Conservation (phyloP, 108 stramenopile genomes). For the Cylindrotheca fusiformis region DNA sequence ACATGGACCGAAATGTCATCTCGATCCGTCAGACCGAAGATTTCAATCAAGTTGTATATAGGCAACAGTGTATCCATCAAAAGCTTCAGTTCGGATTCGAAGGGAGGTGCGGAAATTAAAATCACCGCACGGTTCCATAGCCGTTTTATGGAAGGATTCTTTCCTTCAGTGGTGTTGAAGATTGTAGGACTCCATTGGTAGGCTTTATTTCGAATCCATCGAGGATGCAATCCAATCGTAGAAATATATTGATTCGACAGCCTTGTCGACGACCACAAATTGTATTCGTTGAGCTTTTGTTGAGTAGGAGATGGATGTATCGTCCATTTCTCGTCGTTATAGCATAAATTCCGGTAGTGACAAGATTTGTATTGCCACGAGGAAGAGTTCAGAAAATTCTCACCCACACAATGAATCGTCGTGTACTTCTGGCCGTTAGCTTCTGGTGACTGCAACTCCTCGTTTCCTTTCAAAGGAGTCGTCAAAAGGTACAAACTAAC, state of each 20-base stretch:
- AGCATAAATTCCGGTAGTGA: constrained; percentile 38
- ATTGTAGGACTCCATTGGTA: background rate
- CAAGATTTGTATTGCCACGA: constrained; percentile 37
- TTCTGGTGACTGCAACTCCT: too few species aligned
- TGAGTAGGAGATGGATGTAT: constrained; percentile 1
- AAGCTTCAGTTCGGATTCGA: background rate
- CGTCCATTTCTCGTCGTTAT: constrained; percentile 4
- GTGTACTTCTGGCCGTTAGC: too few species aligned
- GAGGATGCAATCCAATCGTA: background rate
- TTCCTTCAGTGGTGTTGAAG: too few species aligned
- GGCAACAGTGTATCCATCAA: constrained; percentile 12
- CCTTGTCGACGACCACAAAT: background rate
- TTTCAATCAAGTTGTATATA: constrained; percentile 14
- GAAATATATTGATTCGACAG: background rate
- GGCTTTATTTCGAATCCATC: background rate
- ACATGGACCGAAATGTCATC: background rate
- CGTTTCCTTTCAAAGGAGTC: too few species aligned
- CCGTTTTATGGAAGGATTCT: too few species aligned
- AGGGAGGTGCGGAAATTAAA: background rate
- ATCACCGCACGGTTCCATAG: background rate
- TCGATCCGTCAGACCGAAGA: constrained; percentile 12
- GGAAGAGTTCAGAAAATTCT: constrained; percentile 13
- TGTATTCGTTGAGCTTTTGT: background rate
- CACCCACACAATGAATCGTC: constrained; percentile 34
- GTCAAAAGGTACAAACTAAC: too few species aligned